phyloP scores from a whole-genome alignment of 2,329 filamentous ascomycete species.

The Rugonectria rugulosa region DNA sequence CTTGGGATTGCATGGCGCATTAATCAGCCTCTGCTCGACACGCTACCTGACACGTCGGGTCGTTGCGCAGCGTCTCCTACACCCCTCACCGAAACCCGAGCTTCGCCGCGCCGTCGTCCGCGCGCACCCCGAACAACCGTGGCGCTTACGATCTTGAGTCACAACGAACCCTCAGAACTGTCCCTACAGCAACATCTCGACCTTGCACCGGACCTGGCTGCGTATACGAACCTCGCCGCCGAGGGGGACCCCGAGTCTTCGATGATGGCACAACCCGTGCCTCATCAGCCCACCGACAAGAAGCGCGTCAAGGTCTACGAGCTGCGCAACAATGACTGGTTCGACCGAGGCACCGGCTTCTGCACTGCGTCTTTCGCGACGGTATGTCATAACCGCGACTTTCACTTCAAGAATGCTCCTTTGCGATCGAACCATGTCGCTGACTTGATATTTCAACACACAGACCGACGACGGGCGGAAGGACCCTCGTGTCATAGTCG shows the following conservation, averaged over 20 bases:
- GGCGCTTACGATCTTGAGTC: conserved; percentile 64
- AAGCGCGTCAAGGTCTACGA: conserved; percentile 98
- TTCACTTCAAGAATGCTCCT: conserved; percentile 11
- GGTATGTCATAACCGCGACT: conserved; percentile 59
- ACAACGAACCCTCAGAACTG: conserved; percentile 60
- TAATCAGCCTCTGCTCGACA: conserved; percentile 35
- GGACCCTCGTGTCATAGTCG: conserved; percentile 87
- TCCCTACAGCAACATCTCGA: conserved; percentile 68
- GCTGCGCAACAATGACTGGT: conserved; percentile 98
- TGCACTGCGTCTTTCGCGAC: conserved; percentile 80
- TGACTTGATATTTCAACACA: conserved; percentile 36
- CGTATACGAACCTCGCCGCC: conserved; percentile 56
- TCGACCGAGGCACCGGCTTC: conserved; percentile 95
- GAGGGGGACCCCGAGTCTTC: conserved; percentile 66
- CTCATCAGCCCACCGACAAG: conserved; percentile 72
- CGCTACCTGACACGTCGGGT: conserved; percentile 27
- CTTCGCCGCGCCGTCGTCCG: conserved; percentile 37
- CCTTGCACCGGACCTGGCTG: conserved; percentile 60
- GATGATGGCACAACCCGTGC: conserved; percentile 77
- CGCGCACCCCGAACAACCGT: conserved; percentile 52
- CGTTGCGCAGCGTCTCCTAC: conserved; percentile 28
- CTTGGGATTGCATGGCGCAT: conserved; percentile 45
- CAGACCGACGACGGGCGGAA: conserved; percentile 70
- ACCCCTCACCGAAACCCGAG: conserved; percentile 20
- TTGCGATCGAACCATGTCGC: conserved; percentile 28